phyloP scores from a whole-genome alignment of 768 basidiomycete genomes.

The Agrocybe chaxingu region DNA sequence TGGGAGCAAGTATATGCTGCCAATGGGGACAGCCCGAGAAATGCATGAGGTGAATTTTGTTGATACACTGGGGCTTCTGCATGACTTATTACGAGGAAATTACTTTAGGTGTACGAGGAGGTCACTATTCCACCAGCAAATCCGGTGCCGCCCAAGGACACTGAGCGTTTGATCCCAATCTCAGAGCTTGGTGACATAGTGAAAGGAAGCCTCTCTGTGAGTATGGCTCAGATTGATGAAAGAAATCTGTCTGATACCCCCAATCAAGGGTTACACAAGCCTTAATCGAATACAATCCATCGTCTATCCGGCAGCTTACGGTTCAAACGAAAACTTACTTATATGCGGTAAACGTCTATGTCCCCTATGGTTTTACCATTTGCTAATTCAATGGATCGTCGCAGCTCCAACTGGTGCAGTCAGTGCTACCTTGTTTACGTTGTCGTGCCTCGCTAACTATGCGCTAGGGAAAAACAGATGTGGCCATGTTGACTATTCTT shows the following conservation, averaged over 20 bases:
- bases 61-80: slow-evolving; percentile 3
- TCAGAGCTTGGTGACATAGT: slow-evolving; percentile 74
- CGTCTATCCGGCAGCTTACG: slow-evolving; percentile 88
- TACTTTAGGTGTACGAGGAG: slow-evolving; percentile 76
- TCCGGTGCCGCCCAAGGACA: slow-evolving; percentile 65
- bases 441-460: slow-evolving; percentile 8
- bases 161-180: slow-evolving; percentile 72
- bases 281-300: slow-evolving; percentile 96
- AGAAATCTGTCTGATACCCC: slow-evolving; percentile 2
- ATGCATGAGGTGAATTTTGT: slow-evolving; percentile 55
- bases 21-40: slow-evolving; percentile 73
- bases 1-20: slow-evolving; percentile 79
- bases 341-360: slow-evolving; percentile 64
- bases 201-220: slow-evolving; percentile 80
- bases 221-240: slow-evolving; percentile 14
- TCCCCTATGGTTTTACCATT: neutral
- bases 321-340: slow-evolving; percentile 95
- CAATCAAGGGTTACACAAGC: slow-evolving; percentile 69
- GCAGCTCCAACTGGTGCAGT: slow-evolving; percentile 97
- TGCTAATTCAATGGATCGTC: slow-evolving; percentile 1
- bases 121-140: slow-evolving; percentile 84
- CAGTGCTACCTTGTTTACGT: slow-evolving; percentile 26
- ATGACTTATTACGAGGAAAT: no score
- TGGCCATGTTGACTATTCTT: slow-evolving; percentile 91
- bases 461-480: slow-evolving; percentile 94